Conservation (phyloP, 345 rosid genomes). For the Turnera subulata region DNA sequence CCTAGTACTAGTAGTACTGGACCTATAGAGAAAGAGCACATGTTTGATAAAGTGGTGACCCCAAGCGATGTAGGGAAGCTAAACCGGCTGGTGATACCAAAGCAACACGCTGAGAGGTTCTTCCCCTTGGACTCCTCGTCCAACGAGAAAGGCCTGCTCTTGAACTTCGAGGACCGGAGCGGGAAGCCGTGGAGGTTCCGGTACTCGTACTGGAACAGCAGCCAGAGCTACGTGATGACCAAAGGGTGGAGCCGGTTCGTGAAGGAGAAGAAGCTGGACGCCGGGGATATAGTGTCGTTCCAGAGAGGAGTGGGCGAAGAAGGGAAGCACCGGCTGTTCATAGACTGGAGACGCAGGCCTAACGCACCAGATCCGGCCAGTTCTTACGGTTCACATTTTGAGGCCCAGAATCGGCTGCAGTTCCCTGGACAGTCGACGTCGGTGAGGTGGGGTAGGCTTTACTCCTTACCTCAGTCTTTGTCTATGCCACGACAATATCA, state of each 20-base stretch:
- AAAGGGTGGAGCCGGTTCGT: constrained; percentile 99
- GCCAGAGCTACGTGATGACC: constrained; percentile 99
- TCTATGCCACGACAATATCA: constrained; percentile 21
- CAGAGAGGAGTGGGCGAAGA: constrained; percentile 68
- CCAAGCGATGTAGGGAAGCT: constrained; percentile 85
- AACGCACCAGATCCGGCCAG: constrained; percentile 45
- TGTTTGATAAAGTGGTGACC: constrained; percentile 83
- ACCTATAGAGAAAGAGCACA: constrained; percentile 50
- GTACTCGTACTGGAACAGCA: constrained; percentile 96
- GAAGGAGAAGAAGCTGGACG: constrained; percentile 93
- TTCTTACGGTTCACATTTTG: constrained; percentile 37
- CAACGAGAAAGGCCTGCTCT: constrained; percentile 76
- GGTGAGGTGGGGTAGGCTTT: constrained; percentile 53
- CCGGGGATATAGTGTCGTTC: constrained; percentile 89
- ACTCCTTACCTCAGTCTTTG: constrained; percentile 42
- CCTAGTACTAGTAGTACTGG: constrained; percentile 18
- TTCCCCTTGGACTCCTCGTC: constrained; percentile 55
- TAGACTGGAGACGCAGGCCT: constrained; percentile 84
- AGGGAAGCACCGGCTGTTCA: constrained; percentile 60
- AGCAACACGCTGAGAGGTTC: constrained; percentile 77
- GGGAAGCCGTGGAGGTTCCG: constrained; percentile 95
- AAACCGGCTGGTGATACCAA: constrained; percentile 74
- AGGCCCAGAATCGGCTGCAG: constrained; percentile 39
- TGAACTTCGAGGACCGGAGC: constrained; percentile 81
- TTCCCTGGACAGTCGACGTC: constrained; percentile 43